Evolutionary conservation across 805 yeast genomes (phyloP).

Genomic region (Ogataea corticis): DNA sequence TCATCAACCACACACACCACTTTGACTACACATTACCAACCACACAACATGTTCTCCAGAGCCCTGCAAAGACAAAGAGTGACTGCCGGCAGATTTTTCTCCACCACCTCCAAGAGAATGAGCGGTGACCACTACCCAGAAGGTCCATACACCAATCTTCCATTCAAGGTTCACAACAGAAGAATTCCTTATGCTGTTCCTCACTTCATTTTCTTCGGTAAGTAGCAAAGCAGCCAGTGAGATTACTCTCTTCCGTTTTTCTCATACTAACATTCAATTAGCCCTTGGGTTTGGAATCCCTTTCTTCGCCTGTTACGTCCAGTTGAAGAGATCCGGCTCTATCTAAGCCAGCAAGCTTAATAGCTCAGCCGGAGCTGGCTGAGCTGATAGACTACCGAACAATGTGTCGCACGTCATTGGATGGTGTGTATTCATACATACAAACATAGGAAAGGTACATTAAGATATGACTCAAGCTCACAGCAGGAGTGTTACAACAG

Average conservation of each 20-base stretch:
- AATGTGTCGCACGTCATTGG: not conserved
- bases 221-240: too few relatives aligned
- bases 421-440: slow-evolving; percentile 1
- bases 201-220: slow-evolving; percentile 78
- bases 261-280: slow-evolving; percentile 16
- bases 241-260: not conserved
- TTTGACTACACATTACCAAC: not conserved
- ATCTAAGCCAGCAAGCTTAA: slow-evolving; percentile 30
- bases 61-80: slow-evolving; percentile 27
- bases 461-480: not conserved
- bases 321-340: slow-evolving; percentile 84
- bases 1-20: not conserved
- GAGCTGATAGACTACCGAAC: too few relatives aligned
- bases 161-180: slow-evolving; percentile 93
- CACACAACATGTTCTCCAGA: slow-evolving; percentile 32
- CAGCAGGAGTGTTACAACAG: too few relatives aligned
- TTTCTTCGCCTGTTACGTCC: slow-evolving; percentile 74
- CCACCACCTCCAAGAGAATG: slow-evolving; percentile 50
- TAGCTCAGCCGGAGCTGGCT: not conserved
- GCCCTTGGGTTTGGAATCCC: slow-evolving; percentile 71
- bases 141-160: slow-evolving; percentile 90
- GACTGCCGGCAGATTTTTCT: slow-evolving; percentile 44
- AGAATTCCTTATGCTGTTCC: slow-evolving; percentile 82
- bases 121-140: slow-evolving; percentile 57
- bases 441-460: slow-evolving; percentile 6